Evolutionary conservation across 169 alveolate genomes (phyloP), one percentile per base, ranked within the genome.

Genomic region (Pseudocohnilembus persalinus): DNA sequence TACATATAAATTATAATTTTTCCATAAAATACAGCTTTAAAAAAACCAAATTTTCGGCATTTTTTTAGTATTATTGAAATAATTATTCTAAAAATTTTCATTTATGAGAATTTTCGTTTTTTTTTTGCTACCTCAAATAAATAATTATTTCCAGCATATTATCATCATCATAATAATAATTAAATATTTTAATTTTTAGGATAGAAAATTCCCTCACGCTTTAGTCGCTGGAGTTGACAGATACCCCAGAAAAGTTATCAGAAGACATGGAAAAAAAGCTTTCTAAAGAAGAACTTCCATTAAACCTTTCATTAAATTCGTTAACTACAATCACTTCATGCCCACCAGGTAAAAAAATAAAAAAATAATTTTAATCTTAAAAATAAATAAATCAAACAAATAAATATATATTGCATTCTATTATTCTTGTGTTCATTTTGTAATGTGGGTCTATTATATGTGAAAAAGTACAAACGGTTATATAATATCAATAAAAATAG

Each of bases 291-390:
- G 99, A 90, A 94, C 98, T 74, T 93, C 96, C 83, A 96, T 98
- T 88, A 97, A 97, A 96, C 97, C 99, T 84, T 99, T 99, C 96
- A 94, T 98, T 82, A 98, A 98, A 95, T 97, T 96, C 93, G 97
- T 99, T 88, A 99, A 99, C 96, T 98, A 96, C 89, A 97, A 98
- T 94, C 99, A 99, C 96, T 93, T 99, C 83, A 97, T 99, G 98
- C 99, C 99, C 82, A 99, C 99, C 35, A 95, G 99, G 95, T 98
- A 95, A 81, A 90, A n/a, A n/a, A n/a, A n/a, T n/a, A n/a, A n/a
- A n/a, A n/a, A n/a, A n/a, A n/a, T n/a, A n/a, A n/a, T n/a, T n/a
- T n/a, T n/a, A n/a, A n/a, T n/a, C n/a, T n/a, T n/a, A n/a, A n/a
- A n/a, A n/a, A n/a, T n/a, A n/a, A n/a, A n/a, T n/a, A n/a, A n/a